A percentile compares a stretch with the other conserved stretches of the same genome.
These are phyloP conservation scores for Globomyces pollinis-pini DNA, from an alignment of 192 early-diverging fungal species.

Conservation along the genomic window DNA sequence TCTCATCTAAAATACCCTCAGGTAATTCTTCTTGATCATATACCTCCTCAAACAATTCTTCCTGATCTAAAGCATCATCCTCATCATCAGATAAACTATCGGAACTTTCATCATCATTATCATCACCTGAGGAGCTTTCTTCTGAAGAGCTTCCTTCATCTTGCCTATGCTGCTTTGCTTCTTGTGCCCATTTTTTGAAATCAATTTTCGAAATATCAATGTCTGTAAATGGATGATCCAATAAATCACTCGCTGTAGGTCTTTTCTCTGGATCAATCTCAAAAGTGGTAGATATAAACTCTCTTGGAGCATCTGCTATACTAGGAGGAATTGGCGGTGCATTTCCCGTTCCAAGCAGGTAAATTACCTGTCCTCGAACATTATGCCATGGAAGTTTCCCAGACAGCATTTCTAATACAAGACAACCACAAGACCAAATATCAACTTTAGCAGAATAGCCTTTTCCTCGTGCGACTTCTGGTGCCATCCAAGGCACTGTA, in stretches of 20 bases:
- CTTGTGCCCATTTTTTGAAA: conserved; percentile 28
- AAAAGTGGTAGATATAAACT: conserved; percentile 73
- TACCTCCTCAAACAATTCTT: background rate
- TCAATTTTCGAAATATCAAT: conserved; percentile 24
- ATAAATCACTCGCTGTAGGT: conserved; percentile 63
- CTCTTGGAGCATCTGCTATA: conserved; percentile 57
- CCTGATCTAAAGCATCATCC: background rate
- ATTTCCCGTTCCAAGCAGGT: conserved; percentile 70
- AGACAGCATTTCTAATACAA: conserved; percentile 93
- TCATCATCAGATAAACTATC: conserved; percentile 1
- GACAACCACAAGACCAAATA: conserved; percentile 78
- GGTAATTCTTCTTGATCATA: background rate
- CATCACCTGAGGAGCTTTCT: conserved; percentile 1
- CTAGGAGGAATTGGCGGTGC: conserved; percentile 73
- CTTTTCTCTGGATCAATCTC: conserved; percentile 66
- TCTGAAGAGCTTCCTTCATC: conserved; percentile 4
- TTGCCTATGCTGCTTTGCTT: conserved; percentile 1
- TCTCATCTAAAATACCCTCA: background rate
- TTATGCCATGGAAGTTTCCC: conserved; percentile 78
- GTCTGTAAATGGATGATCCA: conserved; percentile 63
- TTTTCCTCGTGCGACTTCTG: conserved; percentile 88
- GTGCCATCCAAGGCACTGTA: conserved; percentile 99
- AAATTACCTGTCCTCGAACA: conserved; percentile 47
- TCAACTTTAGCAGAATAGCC: conserved; percentile 89
- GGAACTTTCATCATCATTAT: conserved; percentile 3